phyloP scores from a whole-genome alignment of 257 asterid species.

The Solanum acaule region DNA sequence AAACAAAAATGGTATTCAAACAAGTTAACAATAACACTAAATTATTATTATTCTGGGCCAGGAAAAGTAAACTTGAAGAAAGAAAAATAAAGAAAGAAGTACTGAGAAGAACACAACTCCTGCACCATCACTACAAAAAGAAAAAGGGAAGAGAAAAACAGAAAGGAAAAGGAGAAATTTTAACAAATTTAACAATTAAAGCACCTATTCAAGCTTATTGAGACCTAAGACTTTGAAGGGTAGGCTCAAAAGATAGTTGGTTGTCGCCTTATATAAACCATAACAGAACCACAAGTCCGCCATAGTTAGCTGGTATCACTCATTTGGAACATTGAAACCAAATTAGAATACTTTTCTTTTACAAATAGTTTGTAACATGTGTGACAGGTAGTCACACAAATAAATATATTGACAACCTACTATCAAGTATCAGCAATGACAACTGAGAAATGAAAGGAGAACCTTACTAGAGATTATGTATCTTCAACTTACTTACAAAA shows the following conservation, averaged over 20 bases:
- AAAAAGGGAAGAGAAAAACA: not conserved
- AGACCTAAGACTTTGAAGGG: not conserved
- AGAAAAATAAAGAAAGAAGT: not conserved
- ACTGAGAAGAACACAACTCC: not conserved
- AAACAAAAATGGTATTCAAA: not conserved
- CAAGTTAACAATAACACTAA: not conserved
- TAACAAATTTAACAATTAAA: not conserved
- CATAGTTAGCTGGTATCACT: not conserved
- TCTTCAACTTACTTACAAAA: not conserved
- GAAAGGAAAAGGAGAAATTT: not conserved
- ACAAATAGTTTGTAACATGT: not conserved
- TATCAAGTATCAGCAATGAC: not conserved
- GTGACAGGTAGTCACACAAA: not conserved
- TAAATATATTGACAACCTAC: not conserved
- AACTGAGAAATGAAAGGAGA: not conserved
- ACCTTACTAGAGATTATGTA: not conserved
- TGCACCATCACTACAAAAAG: not conserved
- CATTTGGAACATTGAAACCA: not conserved
- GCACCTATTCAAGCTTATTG: not conserved
- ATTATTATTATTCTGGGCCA: not conserved
- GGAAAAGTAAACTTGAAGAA: not conserved
- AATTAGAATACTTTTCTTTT: not conserved
- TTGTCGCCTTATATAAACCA: not conserved
- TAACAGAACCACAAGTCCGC: not conserved
- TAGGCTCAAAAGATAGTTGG: not conserved